These are phyloP conservation scores for Aspergillus fijiensis DNA, from an alignment of 2,329 filamentous ascomycete genomes.

Conservation along the genomic window DNA sequence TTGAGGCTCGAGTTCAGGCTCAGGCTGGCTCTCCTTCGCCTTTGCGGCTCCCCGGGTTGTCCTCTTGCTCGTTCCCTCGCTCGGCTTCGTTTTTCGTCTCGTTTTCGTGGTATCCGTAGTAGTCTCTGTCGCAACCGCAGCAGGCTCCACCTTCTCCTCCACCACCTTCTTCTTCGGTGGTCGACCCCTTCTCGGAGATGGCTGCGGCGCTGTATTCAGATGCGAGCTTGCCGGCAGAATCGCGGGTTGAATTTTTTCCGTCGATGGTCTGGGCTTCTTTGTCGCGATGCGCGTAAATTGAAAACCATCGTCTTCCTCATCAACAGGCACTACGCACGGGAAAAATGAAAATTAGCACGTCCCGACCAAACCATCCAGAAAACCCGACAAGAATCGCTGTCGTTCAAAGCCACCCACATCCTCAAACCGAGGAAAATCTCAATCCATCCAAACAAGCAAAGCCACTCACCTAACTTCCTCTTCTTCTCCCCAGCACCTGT, in stretches of 20 bases:
- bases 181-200: conserved; percentile 37
- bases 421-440: background rate
- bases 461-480: conserved; percentile 46
- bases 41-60: conserved; percentile 29
- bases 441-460: background rate
- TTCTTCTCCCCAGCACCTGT: conserved; percentile 32
- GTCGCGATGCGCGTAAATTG: conserved; percentile 69
- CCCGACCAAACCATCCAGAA: background rate
- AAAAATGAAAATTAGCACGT: conserved; percentile 9
- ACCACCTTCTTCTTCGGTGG: conserved; percentile 44
- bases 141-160: conserved; percentile 20
- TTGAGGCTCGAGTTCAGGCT: conserved; percentile 10
- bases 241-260: conserved; percentile 31
- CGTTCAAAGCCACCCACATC: no score
- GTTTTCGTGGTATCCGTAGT: background rate
- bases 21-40: conserved; percentile 14
- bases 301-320: conserved; percentile 77
- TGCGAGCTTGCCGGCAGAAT: conserved; percentile 32
- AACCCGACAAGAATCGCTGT: no score
- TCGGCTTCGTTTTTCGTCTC: conserved; percentile 19
- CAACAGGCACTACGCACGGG: conserved; percentile 49
- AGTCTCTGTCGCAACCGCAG: background rate
- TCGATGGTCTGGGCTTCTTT: conserved; percentile 57
- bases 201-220: conserved; percentile 32
- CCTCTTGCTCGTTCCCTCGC: conserved; percentile 25